phyloP scores from a whole-genome alignment of 2,329 filamentous ascomycete genomes.

The Cercospora brassicicola region DNA sequence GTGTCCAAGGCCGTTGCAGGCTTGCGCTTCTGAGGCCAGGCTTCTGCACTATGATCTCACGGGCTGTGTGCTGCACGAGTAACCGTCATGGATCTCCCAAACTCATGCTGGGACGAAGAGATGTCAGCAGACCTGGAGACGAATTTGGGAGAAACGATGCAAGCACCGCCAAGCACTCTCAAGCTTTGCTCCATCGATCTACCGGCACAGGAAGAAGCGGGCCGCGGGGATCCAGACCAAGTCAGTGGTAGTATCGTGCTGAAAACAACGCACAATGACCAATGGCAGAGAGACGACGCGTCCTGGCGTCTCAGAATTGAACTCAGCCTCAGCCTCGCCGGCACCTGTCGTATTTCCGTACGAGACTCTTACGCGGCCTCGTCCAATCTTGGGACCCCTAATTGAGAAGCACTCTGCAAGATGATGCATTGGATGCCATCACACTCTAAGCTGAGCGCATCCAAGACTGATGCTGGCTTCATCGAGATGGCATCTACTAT shows the following conservation, averaged over 20 bases:
- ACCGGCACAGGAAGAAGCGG: no score
- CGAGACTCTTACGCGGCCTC: neutral
- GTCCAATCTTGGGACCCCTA: neutral
- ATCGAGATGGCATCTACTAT: neutral
- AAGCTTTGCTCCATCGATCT: no score
- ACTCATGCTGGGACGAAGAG: no score
- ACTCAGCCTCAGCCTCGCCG: neutral
- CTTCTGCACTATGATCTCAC: no score
- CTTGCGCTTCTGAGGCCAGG: no score
- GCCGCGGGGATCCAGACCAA: no score
- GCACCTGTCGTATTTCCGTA: neutral
- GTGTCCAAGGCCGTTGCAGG: no score
- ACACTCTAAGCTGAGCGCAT: neutral
- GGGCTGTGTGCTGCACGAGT: no score
- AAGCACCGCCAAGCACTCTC: no score
- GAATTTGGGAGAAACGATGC: no score
- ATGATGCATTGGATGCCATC: neutral
- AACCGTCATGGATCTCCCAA: no score
- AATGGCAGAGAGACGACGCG: neutral
- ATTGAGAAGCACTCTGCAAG: neutral
- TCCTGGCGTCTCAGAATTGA: neutral
- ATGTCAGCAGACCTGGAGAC: no score
- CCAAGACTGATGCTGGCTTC: neutral
- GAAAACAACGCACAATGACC: neutral
- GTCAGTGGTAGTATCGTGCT: neutral